Percentiles rank a stretch among this genome's conserved stretches.
phyloP scores from a whole-genome alignment of 306 rosid genomes.

The Glycyrrhiza uralensis region DNA sequence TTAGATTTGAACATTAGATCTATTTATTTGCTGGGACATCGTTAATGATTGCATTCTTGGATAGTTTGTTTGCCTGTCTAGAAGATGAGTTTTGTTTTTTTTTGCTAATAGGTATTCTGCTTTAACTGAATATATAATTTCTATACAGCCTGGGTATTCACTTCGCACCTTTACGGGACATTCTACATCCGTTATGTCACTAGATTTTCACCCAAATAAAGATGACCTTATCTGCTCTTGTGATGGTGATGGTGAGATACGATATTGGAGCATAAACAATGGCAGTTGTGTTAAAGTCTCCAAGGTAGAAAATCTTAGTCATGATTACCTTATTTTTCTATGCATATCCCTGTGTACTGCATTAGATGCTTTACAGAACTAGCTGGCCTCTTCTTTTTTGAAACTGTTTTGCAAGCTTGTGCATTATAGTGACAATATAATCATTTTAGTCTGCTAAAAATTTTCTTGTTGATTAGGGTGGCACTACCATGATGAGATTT shows the following conservation, averaged over 20 bases:
- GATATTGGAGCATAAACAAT: constrained; percentile 90
- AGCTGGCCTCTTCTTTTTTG: background rate
- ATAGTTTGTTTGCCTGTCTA: constrained; percentile 13
- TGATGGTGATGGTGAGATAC: constrained; percentile 89
- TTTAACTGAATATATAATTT: constrained; percentile 15
- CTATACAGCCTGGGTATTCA: constrained; percentile 80
- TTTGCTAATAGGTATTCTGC: constrained; percentile 3
- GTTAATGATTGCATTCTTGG: background rate
- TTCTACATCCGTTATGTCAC: constrained; percentile 71
- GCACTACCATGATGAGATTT: constrained; percentile 80
- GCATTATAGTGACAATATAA: background rate
- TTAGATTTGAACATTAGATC: background rate
- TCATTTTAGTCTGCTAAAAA: constrained; percentile 3
- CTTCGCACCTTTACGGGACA: constrained; percentile 90
- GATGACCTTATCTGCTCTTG: constrained; percentile 94
- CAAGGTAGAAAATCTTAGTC: constrained; percentile 57
- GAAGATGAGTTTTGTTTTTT: background rate
- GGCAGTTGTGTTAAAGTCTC: constrained; percentile 70
- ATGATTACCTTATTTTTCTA: background rate
- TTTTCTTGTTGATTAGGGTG: constrained; percentile 57
- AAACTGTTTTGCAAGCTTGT: background rate
- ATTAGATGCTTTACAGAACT: background rate
- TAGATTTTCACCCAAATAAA: constrained; percentile 93
- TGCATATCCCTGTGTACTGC: background rate
- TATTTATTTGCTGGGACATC: background rate